Percentiles rank a stretch among this genome's conserved stretches.
These are phyloP conservation scores for Ganoderma lingzhi DNA, from an alignment of 1,284 basidiomycete species.

Conservation along the genomic window DNA sequence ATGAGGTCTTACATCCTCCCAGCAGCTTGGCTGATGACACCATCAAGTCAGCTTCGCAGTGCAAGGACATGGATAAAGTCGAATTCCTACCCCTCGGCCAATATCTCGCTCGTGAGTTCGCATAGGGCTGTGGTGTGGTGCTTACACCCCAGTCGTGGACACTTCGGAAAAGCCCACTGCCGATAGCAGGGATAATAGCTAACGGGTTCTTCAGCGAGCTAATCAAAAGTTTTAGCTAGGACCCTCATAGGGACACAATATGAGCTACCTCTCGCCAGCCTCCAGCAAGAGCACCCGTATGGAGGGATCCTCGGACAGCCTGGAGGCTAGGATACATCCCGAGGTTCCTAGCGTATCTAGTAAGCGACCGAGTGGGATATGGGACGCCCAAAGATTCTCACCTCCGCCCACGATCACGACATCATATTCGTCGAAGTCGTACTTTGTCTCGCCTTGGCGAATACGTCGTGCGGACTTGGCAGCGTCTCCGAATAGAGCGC, in stretches of 20 bases:
- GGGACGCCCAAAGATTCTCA: neutral
- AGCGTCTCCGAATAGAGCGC: neutral
- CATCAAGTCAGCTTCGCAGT: neutral
- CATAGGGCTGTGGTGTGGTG: constrained; percentile 63
- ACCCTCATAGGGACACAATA: neutral
- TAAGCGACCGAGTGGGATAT: neutral
- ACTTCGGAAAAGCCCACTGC: neutral
- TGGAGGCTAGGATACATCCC: neutral
- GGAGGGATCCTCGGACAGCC: neutral
- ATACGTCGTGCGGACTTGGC: neutral
- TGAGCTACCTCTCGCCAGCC: neutral
- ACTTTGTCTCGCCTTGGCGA: neutral
- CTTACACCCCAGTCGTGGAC: constrained; percentile 57
- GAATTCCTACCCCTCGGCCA: constrained; percentile 66
- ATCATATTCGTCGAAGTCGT: neutral
- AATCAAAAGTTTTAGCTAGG: neutral
- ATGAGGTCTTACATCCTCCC: neutral
- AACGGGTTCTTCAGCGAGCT: neutral
- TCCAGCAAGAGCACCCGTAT: neutral
- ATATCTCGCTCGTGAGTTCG: constrained; percentile 52
- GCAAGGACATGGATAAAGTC: no score
- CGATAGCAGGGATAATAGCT: neutral
- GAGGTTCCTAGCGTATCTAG: neutral
- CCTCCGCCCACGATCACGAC: neutral
- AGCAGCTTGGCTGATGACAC: neutral